A percentile compares a stretch with the other conserved stretches of the same genome.
These are phyloP conservation scores for Neurospora sp. DNA, from an alignment of 495 filamentous ascomycete species.

Conservation along the genomic window DNA sequence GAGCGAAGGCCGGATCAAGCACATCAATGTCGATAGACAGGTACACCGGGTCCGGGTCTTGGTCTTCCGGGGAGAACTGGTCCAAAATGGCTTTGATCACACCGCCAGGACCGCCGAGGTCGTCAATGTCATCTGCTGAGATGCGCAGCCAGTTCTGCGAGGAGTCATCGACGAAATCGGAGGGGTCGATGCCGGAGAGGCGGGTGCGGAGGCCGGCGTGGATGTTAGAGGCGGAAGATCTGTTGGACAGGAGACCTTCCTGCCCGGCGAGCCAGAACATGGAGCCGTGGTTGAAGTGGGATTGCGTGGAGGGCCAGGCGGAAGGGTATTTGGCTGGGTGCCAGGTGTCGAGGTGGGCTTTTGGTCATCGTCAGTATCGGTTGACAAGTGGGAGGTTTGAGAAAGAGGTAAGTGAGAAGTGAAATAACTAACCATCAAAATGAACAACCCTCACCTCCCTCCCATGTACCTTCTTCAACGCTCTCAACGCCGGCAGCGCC, in stretches of 20 bases:
- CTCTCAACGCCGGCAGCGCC: conserved; percentile 64
- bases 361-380: not conserved
- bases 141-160: conserved; percentile 56
- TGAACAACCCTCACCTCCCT: conserved; percentile 68
- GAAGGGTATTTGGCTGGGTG: conserved; percentile 68
- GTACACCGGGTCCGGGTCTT: conserved; percentile 50
- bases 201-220: conserved; percentile 72
- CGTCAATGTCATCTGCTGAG: conserved; percentile 62
- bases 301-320: conserved; percentile 59
- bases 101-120: conserved; percentile 43
- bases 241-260: conserved; percentile 61
- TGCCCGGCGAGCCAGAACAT: conserved; percentile 78
- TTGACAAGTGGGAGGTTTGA: not conserved
- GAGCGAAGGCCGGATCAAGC: conserved; percentile 59
- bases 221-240: conserved; percentile 47
- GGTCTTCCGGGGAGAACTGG: conserved; percentile 36
- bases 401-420: conserved; percentile 8
- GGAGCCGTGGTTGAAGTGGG: conserved; percentile 70
- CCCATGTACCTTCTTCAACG: conserved; percentile 58
- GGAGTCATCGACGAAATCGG: conserved; percentile 56
- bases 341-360: conserved; percentile 68
- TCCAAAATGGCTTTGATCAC: conserved; percentile 48
- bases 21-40: conserved; percentile 71
- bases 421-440: conserved; percentile 48
- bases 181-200: conserved; percentile 52